phyloP scores from a whole-genome alignment of 2,329 filamentous ascomycete genomes.

The Chaetomium sp. region DNA sequence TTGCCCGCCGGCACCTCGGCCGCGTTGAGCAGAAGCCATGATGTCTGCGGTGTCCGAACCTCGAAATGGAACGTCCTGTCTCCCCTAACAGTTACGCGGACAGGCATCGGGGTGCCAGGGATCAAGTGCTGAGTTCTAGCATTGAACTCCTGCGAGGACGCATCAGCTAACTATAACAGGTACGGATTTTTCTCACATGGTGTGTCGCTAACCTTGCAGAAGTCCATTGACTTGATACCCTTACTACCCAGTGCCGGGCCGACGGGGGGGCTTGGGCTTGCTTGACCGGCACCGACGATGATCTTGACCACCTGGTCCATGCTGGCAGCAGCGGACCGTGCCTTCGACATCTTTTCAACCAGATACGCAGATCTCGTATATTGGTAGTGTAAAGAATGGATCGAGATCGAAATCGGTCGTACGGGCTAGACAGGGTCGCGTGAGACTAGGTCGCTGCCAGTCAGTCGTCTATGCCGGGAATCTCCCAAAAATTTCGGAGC shows the following conservation, averaged over 20 bases:
- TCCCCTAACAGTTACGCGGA: constrained; percentile 85
- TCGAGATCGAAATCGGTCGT: neutral
- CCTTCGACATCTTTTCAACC: constrained; percentile 53
- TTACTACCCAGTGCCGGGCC: constrained; percentile 95
- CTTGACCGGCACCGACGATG: constrained; percentile 94
- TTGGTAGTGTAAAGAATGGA: neutral
- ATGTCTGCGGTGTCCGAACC: constrained; percentile 89
- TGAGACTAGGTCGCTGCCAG: neutral
- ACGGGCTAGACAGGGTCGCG: neutral
- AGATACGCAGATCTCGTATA: constrained; percentile 18
- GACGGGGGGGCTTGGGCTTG: constrained; percentile 91
- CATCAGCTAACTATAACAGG: constrained; percentile 13
- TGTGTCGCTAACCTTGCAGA: constrained; percentile 76
- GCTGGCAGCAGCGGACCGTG: constrained; percentile 43
- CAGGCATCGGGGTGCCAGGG: constrained; percentile 82
- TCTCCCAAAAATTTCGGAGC: constrained; percentile 27
- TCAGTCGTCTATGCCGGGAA: neutral
- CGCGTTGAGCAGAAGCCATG: constrained; percentile 82
- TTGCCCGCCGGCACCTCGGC: constrained; percentile 71
- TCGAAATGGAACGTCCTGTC: constrained; percentile 95
- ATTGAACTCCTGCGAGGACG: constrained; percentile 81
- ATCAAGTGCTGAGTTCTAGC: constrained; percentile 84
- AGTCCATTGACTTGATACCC: constrained; percentile 99
- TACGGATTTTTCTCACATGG: neutral
- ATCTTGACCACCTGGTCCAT: constrained; percentile 87